Conservation (phyloP, 371 early-diverging fungal genomes). For the Lichtheimia corymbifera region DNA sequence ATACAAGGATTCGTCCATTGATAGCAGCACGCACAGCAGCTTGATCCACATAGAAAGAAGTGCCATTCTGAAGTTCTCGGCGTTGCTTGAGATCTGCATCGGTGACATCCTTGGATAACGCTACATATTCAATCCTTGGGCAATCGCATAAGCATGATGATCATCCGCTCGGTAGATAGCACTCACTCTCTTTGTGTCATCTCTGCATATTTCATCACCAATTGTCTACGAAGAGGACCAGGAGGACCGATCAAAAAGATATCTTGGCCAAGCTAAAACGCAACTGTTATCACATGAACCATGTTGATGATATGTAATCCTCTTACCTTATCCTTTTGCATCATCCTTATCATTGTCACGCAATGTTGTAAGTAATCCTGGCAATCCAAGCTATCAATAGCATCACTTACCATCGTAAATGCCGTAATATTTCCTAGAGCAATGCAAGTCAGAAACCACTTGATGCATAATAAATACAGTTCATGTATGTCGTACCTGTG, state of each 20-base stretch:
- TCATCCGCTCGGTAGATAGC: background rate
- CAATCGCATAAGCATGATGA: background rate
- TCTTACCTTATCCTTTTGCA: constrained; percentile 65
- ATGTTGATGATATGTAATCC: background rate
- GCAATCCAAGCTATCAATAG: background rate
- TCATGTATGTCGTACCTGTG: constrained; percentile 52
- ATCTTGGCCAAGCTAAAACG: constrained; percentile 70
- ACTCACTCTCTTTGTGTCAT: constrained; percentile 60
- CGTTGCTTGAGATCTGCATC: constrained; percentile 86
- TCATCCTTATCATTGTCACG: constrained; percentile 46
- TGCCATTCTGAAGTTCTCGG: constrained; percentile 73
- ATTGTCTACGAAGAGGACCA: constrained; percentile 67
- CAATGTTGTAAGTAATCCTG: background rate
- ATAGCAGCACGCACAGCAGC: constrained; percentile 83
- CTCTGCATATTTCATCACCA: constrained; percentile 77
- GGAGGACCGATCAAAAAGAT: constrained; percentile 85
- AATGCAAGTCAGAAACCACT: background rate
- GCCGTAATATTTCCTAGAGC: constrained; percentile 69
- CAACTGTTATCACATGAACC: background rate
- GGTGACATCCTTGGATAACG: constrained; percentile 77
- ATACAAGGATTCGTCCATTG: constrained; percentile 75
- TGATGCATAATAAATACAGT: background rate
- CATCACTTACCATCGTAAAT: constrained; percentile 59
- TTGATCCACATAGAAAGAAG: constrained; percentile 78
- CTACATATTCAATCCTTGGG: constrained; percentile 72